Base-by-base conservation (phyloP, 179 eudicot species). In the Nepenthes alata region DNA sequence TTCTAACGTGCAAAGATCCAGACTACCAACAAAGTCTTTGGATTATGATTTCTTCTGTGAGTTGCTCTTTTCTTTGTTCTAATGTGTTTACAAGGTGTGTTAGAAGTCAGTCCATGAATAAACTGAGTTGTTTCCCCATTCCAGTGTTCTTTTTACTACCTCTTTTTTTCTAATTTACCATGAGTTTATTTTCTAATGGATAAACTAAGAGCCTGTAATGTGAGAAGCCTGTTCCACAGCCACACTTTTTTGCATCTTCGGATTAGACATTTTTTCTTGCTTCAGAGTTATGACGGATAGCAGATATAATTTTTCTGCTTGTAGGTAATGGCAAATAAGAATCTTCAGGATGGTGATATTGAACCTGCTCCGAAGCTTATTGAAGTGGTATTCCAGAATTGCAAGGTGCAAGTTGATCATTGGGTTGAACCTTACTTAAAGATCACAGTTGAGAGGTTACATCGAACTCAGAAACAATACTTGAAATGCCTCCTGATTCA, bases 311-410 rank as follows among this genome's bases (percentile, higher is more conserved):
- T 61, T 55, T 11, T 53, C 10, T 53, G 59, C 41, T 55, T 71
- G 63, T 80, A 93, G 98, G 76, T 89, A 58, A 76, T 93, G 98
- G 78, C 81, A 57, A 94, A 93, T 75, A 83, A 81, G 60, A 93
- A 87, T 70, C 79, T 93, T 59, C 97, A 90, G 71, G 98, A 93
- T 64, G 78, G 83, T 55, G 98, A 93, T 70, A 93, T 90, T 70
- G 95, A 90, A 80, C 87, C 98, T 68, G 95, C 98, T 73, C 97
- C 97, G 55, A 93, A 93, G 86, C 98, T 93, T 63, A 81, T 93
- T 15, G 88, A 93, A 82, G 98, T 90, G 25, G 78, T 90, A 39
- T 90, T 93, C 58, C 95, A 93, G 64, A 87, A 83, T 71, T 93
- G 98, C 75, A 81, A 76, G 72, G 97, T 97, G 45, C 97, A 90